These are phyloP conservation scores for Fomitopsis pulvina DNA, from an alignment of 768 basidiomycete species.

Conservation along the genomic window DNA sequence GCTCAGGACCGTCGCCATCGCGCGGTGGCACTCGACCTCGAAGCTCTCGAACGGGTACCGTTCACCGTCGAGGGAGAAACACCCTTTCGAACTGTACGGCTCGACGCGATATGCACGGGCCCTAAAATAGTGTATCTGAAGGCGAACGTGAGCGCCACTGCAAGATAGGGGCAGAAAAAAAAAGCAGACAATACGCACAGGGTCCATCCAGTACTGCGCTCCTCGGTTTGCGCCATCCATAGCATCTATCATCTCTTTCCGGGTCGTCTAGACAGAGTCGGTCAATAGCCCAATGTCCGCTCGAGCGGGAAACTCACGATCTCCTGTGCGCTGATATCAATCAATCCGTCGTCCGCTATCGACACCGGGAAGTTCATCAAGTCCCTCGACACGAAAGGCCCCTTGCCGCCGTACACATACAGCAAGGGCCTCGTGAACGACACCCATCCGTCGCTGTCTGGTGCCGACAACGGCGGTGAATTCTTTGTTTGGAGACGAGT, in stretches of 20 bases:
- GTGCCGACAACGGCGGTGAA: slow-evolving; percentile 21
- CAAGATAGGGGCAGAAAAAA: slow-evolving; percentile 1
- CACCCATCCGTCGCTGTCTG: slow-evolving; percentile 58
- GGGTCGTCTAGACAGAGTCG: slow-evolving; percentile 32
- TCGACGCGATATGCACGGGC: slow-evolving; percentile 68
- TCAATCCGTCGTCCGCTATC: slow-evolving; percentile 68
- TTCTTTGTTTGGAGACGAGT: slow-evolving; percentile 43
- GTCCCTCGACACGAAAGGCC: slow-evolving; percentile 66
- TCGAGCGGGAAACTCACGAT: slow-evolving; percentile 33
- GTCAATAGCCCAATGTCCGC: background rate
- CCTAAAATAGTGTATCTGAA: slow-evolving; percentile 66
- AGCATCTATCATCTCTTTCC: slow-evolving; percentile 42
- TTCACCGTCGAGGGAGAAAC: slow-evolving; percentile 76
- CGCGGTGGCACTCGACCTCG: slow-evolving; percentile 70
- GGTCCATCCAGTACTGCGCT: slow-evolving; percentile 50
- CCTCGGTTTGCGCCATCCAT: slow-evolving; percentile 62
- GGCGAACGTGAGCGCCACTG: background rate
- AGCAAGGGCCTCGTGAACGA: slow-evolving; percentile 60
- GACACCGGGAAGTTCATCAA: slow-evolving; percentile 84
- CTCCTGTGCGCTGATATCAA: slow-evolving; percentile 66
- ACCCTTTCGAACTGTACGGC: slow-evolving; percentile 46
- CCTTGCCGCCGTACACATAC: slow-evolving; percentile 73
- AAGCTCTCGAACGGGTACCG: slow-evolving; percentile 65
- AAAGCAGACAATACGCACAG: slow-evolving; percentile 40
- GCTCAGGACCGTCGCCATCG: slow-evolving; percentile 60